Base-by-base conservation (phyloP, 2,329 filamentous ascomycete species). In the Fusarium aywerte region DNA sequence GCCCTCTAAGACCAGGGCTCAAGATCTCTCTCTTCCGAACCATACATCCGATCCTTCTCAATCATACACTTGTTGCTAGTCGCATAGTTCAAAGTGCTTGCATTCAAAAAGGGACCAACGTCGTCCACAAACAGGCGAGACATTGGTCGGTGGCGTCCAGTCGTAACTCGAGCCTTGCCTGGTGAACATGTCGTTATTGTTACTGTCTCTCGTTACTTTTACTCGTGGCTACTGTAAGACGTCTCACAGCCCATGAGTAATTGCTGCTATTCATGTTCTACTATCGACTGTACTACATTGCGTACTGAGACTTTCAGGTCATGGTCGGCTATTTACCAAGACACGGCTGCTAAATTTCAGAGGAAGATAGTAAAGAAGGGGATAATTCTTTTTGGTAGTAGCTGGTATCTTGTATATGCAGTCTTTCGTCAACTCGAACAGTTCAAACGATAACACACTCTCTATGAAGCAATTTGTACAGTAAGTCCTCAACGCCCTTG, bases 81-180 rank as follows among this genome's bases (percentile, higher is more conserved):
- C 20, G 33, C 13, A 2, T 31, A 33, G 13, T 45, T 35, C 51
- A 48, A 38, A 62, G 27, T 63, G 47, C 43, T 43, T 49, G 47
- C 43, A 63, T 52, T 51, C 25, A 23, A 31, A 20, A 35, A 29
- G 8, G 42, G 20, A 25, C 20, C 35, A 48, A 55, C 33, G 33
- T 43, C 43, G 32, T 45, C 55, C 42, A 63, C 40, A 44, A 32
- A 65, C 57, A 67, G 57, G 57, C 62, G 63, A 67, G 63, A 66
- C 63, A 66, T 66, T 66, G 51, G 23, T 29, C 16, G n/a, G 63
- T 66, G 63, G 62, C 63, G 62, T 62, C 56, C 62, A 66, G 62
- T 66, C 62, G 62, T 66, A 66, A 57, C 56, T 48, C 32, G 50
- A 62, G 32, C 40, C 62, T 62, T 45, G 39, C 25, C 38, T 65